These are phyloP conservation scores for Termitomyces sp. DNA, from an alignment of 768 basidiomycete species.

Conservation along the genomic window DNA sequence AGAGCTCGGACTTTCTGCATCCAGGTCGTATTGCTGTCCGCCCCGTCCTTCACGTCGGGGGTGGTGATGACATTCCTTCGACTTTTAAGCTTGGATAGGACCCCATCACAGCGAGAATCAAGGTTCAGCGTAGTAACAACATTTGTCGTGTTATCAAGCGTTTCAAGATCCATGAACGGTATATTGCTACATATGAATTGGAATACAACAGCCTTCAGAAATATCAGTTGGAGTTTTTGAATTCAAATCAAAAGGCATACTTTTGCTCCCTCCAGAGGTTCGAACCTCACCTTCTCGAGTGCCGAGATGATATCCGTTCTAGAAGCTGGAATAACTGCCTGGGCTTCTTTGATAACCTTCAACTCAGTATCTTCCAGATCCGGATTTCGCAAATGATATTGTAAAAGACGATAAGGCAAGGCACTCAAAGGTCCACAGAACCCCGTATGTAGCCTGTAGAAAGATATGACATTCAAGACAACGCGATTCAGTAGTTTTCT, in stretches of 20 bases:
- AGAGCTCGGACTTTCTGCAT: slow-evolving; percentile 26
- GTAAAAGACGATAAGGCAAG: slow-evolving; percentile 36
- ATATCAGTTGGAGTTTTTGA: background rate
- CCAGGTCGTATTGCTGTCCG: slow-evolving; percentile 22
- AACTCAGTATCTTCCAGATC: slow-evolving; percentile 34
- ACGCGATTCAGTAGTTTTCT: slow-evolving; percentile 37
- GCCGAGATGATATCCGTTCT: slow-evolving; percentile 32
- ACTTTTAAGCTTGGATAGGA: slow-evolving; percentile 14
- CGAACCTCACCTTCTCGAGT: slow-evolving; percentile 33
- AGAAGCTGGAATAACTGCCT: slow-evolving; percentile 18
- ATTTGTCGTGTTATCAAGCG: slow-evolving; percentile 17
- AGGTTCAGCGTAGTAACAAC: slow-evolving; percentile 14
- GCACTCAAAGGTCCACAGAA: slow-evolving; percentile 28
- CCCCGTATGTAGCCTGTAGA: slow-evolving; percentile 22
- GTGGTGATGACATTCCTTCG: background rate
- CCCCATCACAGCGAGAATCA: slow-evolving; percentile 14
- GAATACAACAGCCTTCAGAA: slow-evolving; percentile 23
- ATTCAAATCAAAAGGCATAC: slow-evolving; percentile 16
- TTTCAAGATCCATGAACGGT: slow-evolving; percentile 18
- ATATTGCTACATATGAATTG: slow-evolving; percentile 24
- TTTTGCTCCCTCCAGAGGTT: slow-evolving; percentile 31
- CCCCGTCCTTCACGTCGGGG: background rate
- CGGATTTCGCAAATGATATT: slow-evolving; percentile 37
- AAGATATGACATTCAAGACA: slow-evolving; percentile 26
- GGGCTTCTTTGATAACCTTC: slow-evolving; percentile 17